Evolutionary conservation across 495 filamentous ascomycete genomes (phyloP), one percentile per base, ranked within the genome.

Genomic region (Amniculicola lignicola): DNA sequence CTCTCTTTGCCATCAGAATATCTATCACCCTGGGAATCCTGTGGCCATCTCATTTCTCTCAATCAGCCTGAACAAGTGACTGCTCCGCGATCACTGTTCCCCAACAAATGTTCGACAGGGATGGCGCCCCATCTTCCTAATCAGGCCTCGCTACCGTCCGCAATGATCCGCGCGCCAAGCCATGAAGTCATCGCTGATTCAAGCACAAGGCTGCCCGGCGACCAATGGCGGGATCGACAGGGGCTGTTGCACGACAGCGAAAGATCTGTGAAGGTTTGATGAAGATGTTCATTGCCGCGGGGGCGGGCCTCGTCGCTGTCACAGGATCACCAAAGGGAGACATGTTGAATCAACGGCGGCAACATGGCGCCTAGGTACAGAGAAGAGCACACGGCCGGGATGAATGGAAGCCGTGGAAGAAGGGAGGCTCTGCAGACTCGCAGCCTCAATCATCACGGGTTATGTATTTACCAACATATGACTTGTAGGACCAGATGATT

Each of bases 141-240:
- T 41, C 16, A 7, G 21, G 48, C 14, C 19, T 51, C 45, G 45
- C 45, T 49, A 49, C 45, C 45, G 22, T 2, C 24, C 38, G 38
- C 38, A 6, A 10, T 10, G 38, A 41, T 11, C 16, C 6, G 38
- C 16, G 6, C 6, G 16, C 6, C 16, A 18, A n/a, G n/a, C n/a
- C n/a, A n/a, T 51, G 48, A 39, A 5, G 36, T 23, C 10, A 51
- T 51, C 33, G 35, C 3, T 12, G n/a, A n/a, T n/a, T n/a, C n/a
- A n/a, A n/a, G n/a, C n/a, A n/a, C n/a, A n/a, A n/a, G n/a, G n/a
- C n/a, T n/a, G n/a, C n/a, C n/a, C n/a, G n/a, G n/a, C n/a, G n/a
- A n/a, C n/a, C 42, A 45, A 11, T 23, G 38, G 18, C 15, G 38
- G 38, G 38, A 54, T 54, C 50, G 38, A 23, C 50, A 54, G 50